A percentile compares a stretch with the other conserved stretches of the same genome.
Conservation (phyloP, 2,329 filamentous ascomycete species). For the Ilyonectria robusta region DNA sequence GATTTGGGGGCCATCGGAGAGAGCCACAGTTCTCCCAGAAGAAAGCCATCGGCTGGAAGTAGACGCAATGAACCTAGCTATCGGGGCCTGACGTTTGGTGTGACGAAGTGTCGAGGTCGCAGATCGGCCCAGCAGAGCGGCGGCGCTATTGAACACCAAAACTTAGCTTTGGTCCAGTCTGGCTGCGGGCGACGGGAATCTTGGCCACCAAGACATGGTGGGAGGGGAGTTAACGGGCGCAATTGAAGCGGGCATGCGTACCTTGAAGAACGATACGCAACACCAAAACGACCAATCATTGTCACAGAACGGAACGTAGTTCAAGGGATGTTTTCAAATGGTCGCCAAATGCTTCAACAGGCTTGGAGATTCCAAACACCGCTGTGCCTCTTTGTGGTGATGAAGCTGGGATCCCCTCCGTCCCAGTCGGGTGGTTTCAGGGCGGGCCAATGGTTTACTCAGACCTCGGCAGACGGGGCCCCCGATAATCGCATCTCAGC, state of each 20-base stretch:
- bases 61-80: constrained; percentile 21
- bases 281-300: constrained; percentile 41
- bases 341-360: not conserved
- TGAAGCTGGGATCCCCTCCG: constrained; percentile 22
- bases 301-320: constrained; percentile 1
- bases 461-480: constrained; percentile 33
- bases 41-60: constrained; percentile 29
- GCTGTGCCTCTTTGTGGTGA: constrained; percentile 11
- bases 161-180: constrained; percentile 6
- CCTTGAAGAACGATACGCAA: constrained; percentile 34
- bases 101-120: constrained; percentile 18
- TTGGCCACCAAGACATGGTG: not conserved
- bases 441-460: constrained; percentile 23
- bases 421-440: constrained; percentile 8
- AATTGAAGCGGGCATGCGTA: constrained; percentile 18
- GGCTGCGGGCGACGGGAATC: not conserved
- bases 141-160: constrained; percentile 25
- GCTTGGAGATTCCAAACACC: not conserved
- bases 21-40: constrained; percentile 28
- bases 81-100: constrained; percentile 14
- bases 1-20: constrained; percentile 35
- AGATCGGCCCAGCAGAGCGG: constrained; percentile 32
- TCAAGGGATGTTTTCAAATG: not conserved
- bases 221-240: constrained; percentile 1
- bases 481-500: constrained; percentile 41